Conservation (phyloP, 1,284 basidiomycete genomes). For the Sanghuangporus weigelae region DNA sequence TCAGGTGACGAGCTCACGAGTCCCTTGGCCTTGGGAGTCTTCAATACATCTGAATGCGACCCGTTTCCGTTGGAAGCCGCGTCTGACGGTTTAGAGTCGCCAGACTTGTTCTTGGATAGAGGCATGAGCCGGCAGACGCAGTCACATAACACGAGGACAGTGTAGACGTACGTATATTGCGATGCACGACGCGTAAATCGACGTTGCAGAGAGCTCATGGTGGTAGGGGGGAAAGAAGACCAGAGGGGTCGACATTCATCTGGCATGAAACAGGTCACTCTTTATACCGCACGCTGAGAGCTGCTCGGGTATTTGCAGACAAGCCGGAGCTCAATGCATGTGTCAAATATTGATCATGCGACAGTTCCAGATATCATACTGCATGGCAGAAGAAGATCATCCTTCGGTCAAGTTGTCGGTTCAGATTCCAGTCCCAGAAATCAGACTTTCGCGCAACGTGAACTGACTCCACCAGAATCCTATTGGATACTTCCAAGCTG, state of each 20-base stretch:
- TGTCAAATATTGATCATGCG: background rate
- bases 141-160: background rate
- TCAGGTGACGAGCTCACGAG: background rate
- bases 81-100: conserved; percentile 2
- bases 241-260: background rate
- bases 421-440: too few relatives aligned
- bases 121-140: background rate
- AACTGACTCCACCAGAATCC: too few relatives aligned
- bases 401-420: too few relatives aligned
- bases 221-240: background rate
- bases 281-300: background rate
- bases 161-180: conserved; percentile 1
- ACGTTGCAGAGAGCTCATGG: conserved; percentile 8
- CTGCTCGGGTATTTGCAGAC: background rate
- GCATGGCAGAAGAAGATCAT: too few relatives aligned
- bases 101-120: background rate
- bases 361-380: background rate
- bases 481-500: too few relatives aligned
- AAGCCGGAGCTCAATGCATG: background rate
- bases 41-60: background rate
- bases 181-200: conserved; percentile 10
- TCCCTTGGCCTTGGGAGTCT: conserved; percentile 12
- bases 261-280: too few relatives aligned
- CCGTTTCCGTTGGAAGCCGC: background rate
- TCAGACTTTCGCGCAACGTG: too few relatives aligned